Conservation (phyloP, 306 rosid species). For the Bauhinia variegata region DNA sequence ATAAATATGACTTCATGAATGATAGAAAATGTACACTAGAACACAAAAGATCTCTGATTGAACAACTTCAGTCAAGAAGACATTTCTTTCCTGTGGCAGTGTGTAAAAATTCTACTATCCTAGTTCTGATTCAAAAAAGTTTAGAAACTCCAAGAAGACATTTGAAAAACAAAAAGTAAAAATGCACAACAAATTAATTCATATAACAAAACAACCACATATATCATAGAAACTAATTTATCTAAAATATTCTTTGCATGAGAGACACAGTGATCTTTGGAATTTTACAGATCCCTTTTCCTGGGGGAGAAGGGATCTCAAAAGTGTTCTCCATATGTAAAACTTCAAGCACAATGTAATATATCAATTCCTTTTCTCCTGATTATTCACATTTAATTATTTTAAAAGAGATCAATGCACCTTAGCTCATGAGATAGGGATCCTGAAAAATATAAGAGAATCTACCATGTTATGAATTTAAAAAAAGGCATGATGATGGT, state of each 20-base stretch:
- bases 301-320: too few relatives aligned
- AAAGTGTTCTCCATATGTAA: too few relatives aligned
- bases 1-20: constrained; percentile 27
- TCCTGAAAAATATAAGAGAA: too few relatives aligned
- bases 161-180: background rate
- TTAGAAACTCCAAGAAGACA: constrained; percentile 13
- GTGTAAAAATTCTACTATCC: constrained; percentile 1
- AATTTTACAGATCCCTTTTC: too few relatives aligned
- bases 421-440: background rate
- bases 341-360: too few relatives aligned
- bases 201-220: background rate
- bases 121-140: constrained; percentile 20
- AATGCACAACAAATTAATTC: background rate
- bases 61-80: constrained; percentile 30
- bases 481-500: background rate
- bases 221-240: background rate
- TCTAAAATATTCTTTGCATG: background rate
- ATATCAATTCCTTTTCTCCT: background rate
- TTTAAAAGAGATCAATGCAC: background rate
- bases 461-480: too few relatives aligned
- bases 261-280: background rate
- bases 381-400: background rate
- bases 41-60: constrained; percentile 9
- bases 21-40: constrained; percentile 9
- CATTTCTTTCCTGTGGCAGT: background rate